Evolutionary conservation across 139 green algal genomes (phyloP), one percentile per base, ranked within the genome.

Genomic region (Volvox africanus): DNA sequence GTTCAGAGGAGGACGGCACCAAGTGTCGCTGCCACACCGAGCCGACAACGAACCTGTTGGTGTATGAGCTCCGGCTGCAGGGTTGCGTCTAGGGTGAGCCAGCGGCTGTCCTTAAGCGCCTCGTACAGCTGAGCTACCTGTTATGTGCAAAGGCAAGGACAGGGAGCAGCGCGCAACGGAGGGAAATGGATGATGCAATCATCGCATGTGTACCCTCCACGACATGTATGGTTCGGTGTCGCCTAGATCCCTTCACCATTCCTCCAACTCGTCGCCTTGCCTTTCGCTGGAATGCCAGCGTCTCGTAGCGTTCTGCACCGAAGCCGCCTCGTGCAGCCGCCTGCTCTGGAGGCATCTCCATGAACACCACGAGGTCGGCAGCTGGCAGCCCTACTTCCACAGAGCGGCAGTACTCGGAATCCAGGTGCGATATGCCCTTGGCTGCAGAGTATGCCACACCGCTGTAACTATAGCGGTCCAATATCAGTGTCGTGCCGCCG

Each of bases 381-480:
- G 95, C 96, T 5, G 97, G 96, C 69, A 99, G 94, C 0, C 96
- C 96, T 33, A 89, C 88, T 71, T 87, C 86, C 22, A 96, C 78
- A 89, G 97, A 93, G 6, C 99, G 91, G 36, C 95, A 96, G 28
- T 94, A 92, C 11, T 93, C 0, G 12, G 71, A 14, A 0, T 24
- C 73, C 30, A 90, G 73, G 71, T 90, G 86, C 86, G 71, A 44
- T 44, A 90, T 1, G 11, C 89, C 82, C 93, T 99, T 99, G 88
- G 98, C 98, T 0, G 97, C 94, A 0, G 96, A 98, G 93, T 99
- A 99, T 0, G 97, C 98, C 1, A 98, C 96, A 20, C 98, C 98
- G 71, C 89, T 94, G 93, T 97, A 99, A 2, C 96, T 95, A 87
- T 99, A 99, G 19, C 98, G 93, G 91, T 99, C 98, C 26, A 99